These are phyloP conservation scores for Fraxinus excelsior DNA, from an alignment of 257 asterid species.

Conservation along the genomic window DNA sequence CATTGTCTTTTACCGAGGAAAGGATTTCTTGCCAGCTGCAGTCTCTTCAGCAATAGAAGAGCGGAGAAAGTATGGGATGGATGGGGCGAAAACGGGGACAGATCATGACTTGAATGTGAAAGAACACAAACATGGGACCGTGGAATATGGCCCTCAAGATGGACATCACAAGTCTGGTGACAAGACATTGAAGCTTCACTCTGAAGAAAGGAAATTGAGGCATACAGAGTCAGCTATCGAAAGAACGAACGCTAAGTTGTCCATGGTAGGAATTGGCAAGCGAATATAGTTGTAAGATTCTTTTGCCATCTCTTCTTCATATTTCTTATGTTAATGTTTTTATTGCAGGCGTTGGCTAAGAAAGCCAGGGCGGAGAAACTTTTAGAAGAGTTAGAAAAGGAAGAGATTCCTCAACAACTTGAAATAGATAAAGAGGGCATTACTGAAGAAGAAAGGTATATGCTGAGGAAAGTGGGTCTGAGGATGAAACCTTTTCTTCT, in stretches of 20 bases:
- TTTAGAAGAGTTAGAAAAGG: conserved; percentile 62
- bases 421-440: conserved; percentile 89
- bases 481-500: conserved; percentile 87
- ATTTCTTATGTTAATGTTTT: conserved; percentile 26
- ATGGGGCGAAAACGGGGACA: conserved; percentile 30
- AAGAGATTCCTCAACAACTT: conserved; percentile 54
- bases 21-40: conserved; percentile 92
- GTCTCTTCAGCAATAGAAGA: conserved; percentile 87
- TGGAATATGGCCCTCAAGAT: conserved; percentile 37
- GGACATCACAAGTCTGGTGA: conserved; percentile 33
- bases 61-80: conserved; percentile 57
- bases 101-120: conserved; percentile 27
- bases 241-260: conserved; percentile 59
- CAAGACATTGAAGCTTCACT: conserved; percentile 28
- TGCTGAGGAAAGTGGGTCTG: conserved; percentile 95
- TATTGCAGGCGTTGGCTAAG: conserved; percentile 75
- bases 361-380: conserved; percentile 78
- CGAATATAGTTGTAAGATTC: conserved; percentile 20
- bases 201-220: conserved; percentile 42
- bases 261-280: conserved; percentile 56
- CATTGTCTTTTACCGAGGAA: conserved; percentile 90
- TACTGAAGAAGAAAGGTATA: conserved; percentile 92
- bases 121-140: conserved; percentile 25
- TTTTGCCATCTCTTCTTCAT: conserved; percentile 22
- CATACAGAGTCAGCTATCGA: conserved; percentile 45